Percentiles rank a stretch among this genome's conserved stretches.
phyloP scores from a whole-genome alignment of 148 eudicot species.

The Amaranthus cruentus region DNA sequence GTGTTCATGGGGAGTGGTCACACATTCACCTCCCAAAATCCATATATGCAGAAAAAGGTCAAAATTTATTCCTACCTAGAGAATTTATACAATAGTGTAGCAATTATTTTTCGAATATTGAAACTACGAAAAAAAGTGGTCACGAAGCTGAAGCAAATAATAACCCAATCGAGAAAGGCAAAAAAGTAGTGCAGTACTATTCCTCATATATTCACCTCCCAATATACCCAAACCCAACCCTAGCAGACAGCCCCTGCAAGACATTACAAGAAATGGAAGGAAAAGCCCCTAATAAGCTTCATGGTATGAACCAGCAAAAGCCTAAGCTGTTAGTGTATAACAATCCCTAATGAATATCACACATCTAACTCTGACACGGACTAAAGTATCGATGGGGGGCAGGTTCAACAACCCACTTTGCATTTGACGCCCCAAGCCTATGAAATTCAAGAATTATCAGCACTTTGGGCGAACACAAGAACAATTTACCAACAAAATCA shows the following conservation, averaged over 20 bases:
- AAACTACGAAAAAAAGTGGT: conserved; percentile 3
- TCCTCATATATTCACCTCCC: conserved; percentile 33
- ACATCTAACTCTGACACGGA: conserved; percentile 23
- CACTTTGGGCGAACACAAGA: conserved; percentile 20
- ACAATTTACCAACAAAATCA: conserved; percentile 32
- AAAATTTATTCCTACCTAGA: conserved; percentile 12
- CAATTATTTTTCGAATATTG: conserved; percentile 14
- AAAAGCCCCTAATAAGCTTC: conserved; percentile 12
- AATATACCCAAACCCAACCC: conserved; percentile 17
- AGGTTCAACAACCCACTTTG: conserved; percentile 21
- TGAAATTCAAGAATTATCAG: conserved; percentile 19
- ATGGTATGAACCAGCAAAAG: conserved; percentile 12
- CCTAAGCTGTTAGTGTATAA: conserved; percentile 33
- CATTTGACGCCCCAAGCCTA: conserved; percentile 20
- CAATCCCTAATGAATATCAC: conserved; percentile 34
- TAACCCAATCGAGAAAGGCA: conserved; percentile 24
- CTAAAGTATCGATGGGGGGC: conserved; percentile 13
- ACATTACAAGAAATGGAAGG: conserved; percentile 28
- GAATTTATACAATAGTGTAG: conserved; percentile 19
- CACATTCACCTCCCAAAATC: not conserved
- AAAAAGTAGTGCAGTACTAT: conserved; percentile 15
- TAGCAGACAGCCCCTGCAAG: conserved; percentile 17
- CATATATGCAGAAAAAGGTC: conserved; percentile 13
- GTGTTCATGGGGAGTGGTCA: conserved; percentile 7
- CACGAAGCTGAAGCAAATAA: conserved; percentile 18